Evolutionary conservation across 805 yeast genomes (phyloP), one percentile per base, ranked within the genome.

Genomic region (Zygoascus bituminiphila): DNA sequence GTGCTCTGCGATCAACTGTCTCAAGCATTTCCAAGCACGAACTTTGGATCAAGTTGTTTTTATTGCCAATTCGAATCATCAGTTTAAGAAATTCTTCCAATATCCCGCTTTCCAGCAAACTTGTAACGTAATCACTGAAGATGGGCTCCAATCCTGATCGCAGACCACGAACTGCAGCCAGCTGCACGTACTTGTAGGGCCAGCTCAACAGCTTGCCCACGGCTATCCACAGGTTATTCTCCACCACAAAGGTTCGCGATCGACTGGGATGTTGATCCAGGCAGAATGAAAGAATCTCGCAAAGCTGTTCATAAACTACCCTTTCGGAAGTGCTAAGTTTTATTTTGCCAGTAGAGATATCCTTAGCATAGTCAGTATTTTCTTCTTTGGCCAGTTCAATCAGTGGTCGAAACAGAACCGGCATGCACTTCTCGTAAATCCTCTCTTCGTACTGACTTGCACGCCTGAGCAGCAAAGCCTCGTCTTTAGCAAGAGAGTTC

Each of bases 201-300:
- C 62, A 59, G 38, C 58, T 62, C 2, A 84, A 67, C 36, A 87
- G 58, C 40, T 67, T 65, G 6, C 77, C 65, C 10, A 88, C 68
- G 0, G 86, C 83, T 14, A 67, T 58, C 46, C 87, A 60, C 2
- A 88, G 67, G 45, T 77, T 68, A 54, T 79, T 77, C 42, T 79
- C 79, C 36, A 82, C 60, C 45, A 87, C 71, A 56, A 84, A 88
- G 0, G 79, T 71, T 36, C 85, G 70, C 8, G 88, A 79, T 1
- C 68, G 52, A 35, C 72, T 66, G 24, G 80, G 82, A 60, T 86
- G 94, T 48, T 78, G 82, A 26, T 74, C 70, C 2, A 82, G 66
- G 51, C 91, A 82, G 59, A 83, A 84, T 20, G 78, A 71, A 3
- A 85, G 65, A 51, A 89, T 64, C 48, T 87, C 95, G 54, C 91